Base-by-base conservation (phyloP, 768 basidiomycete genomes). In the Auricularia cornea region DNA sequence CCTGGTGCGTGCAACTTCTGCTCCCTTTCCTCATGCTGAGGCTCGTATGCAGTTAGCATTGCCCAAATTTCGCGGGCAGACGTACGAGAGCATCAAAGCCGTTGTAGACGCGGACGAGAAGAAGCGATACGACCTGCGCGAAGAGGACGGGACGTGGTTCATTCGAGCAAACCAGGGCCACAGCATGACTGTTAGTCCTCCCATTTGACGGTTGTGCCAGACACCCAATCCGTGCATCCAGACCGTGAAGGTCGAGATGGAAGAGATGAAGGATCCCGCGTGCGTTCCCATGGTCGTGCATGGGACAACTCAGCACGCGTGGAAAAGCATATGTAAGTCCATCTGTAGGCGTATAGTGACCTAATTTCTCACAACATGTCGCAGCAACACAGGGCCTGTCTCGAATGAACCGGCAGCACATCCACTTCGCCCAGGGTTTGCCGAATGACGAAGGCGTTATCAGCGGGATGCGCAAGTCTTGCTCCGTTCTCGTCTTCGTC, bases 91-190 rank as follows among this genome's bases (percentile, higher is more conserved):
- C 28, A 68, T 93, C 20, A 79, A 88, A 67, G 79, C 79, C 3
- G 83, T 94, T 32, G 92, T 94, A 18, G 76, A 80, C 48, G 75
- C 74, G 11, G 89, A 94, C 70, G 72, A 78, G 64, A 95, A 90
- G 72, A 79, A 81, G 62, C 79, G 89, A 66, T 91, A 82, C 68
- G 81, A 81, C 70, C 76, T 89, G 63, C 59, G 83, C 12, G 72
- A 77, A 38, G 89, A 92, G 67, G 76, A 73, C 11, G 76, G 80
- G 10, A 71, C 79, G n/a, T 90, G 90, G 90, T 91, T 88, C 87
- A 92, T 95, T 67, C 81, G 88, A 38, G 94, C 94, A 8, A 93
- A 91, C 68, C 94, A 95, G 73, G 94, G 94, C 0, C 94, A 95
- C 75, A 89, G 92, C 0, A 78, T 96, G 56, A 83, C 87, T 80